A percentile compares a stretch with the other conserved stretches of the same genome.
phyloP scores from a whole-genome alignment of 192 early-diverging fungal genomes.

The Cladochytrium replicatum region DNA sequence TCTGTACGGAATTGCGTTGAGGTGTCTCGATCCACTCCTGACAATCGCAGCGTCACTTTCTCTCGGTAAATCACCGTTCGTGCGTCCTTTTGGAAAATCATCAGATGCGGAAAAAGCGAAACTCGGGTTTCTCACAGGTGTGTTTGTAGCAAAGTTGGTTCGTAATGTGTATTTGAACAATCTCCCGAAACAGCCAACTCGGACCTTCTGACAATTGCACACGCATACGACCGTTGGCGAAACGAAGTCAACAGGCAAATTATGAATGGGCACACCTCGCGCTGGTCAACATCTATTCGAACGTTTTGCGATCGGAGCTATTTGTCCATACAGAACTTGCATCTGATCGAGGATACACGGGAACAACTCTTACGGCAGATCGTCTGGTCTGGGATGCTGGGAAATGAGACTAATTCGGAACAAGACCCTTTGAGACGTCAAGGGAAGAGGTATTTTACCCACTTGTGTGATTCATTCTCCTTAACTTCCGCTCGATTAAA shows the following conservation, averaged over 20 bases:
- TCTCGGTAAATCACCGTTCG: slow-evolving; percentile 14
- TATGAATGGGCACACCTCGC: no score
- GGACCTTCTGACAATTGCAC: slow-evolving; percentile 14
- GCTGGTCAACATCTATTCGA: not conserved
- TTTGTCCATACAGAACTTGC: no score
- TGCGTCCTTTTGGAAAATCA: slow-evolving; percentile 6
- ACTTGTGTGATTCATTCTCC: no score
- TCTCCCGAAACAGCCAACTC: slow-evolving; percentile 7
- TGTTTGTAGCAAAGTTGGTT: not conserved
- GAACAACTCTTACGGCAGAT: no score
- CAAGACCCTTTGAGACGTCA: no score
- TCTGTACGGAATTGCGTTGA: slow-evolving; percentile 6
- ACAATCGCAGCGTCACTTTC: slow-evolving; percentile 14
- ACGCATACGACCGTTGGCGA: slow-evolving; percentile 7
- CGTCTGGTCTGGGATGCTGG: no score
- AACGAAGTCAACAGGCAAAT: not conserved
- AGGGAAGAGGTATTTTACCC: no score
- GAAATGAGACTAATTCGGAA: no score
- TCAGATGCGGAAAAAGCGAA: not conserved
- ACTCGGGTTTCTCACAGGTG: not conserved
- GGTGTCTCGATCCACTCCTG: slow-evolving; percentile 24
- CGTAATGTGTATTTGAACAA: no score
- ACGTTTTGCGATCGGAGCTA: not conserved
- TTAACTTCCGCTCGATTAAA: no score
- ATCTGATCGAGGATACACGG: no score